phyloP scores from a whole-genome alignment of 2,329 filamentous ascomycete genomes.

The Fusarium veterinarium region DNA sequence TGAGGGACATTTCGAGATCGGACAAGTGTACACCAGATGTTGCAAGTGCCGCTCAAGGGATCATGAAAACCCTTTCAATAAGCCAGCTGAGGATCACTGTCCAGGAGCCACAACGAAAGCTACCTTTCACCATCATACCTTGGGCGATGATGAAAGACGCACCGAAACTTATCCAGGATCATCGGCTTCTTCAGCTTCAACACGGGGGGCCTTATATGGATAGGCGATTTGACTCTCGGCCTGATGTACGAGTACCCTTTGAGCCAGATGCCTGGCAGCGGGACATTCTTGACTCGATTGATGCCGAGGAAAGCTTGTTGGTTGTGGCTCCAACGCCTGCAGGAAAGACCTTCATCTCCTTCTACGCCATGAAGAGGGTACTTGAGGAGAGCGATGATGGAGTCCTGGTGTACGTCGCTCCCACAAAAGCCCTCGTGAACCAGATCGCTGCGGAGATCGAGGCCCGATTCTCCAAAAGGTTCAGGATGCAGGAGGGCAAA shows the following conservation, averaged over 20 bases:
- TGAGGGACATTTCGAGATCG: constrained; percentile 33
- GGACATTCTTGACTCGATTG: constrained; percentile 78
- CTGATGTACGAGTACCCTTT: constrained; percentile 75
- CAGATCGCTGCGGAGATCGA: constrained; percentile 86
- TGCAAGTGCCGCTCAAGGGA: constrained; percentile 17
- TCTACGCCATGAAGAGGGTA: constrained; percentile 85
- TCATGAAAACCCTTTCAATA: not conserved
- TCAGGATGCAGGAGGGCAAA: constrained; percentile 67
- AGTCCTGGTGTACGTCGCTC: constrained; percentile 82
- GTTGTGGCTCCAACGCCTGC: constrained; percentile 83
- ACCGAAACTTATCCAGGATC: not conserved
- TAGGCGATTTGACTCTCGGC: constrained; percentile 75
- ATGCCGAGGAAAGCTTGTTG: constrained; percentile 75
- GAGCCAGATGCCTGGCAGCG: constrained; percentile 82
- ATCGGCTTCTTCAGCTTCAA: constrained; percentile 70
- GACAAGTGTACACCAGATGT: constrained; percentile 25
- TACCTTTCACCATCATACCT: not conserved
- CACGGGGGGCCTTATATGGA: constrained; percentile 81
- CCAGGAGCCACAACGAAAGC: not conserved
- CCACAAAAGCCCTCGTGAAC: constrained; percentile 85
- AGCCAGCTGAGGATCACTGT: not conserved
- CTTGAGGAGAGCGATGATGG: constrained; percentile 75
- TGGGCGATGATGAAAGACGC: not conserved
- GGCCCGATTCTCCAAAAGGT: constrained; percentile 77
- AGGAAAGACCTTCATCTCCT: constrained; percentile 87